phyloP scores from a whole-genome alignment of 805 yeast species.

The Ogataea angusta region DNA sequence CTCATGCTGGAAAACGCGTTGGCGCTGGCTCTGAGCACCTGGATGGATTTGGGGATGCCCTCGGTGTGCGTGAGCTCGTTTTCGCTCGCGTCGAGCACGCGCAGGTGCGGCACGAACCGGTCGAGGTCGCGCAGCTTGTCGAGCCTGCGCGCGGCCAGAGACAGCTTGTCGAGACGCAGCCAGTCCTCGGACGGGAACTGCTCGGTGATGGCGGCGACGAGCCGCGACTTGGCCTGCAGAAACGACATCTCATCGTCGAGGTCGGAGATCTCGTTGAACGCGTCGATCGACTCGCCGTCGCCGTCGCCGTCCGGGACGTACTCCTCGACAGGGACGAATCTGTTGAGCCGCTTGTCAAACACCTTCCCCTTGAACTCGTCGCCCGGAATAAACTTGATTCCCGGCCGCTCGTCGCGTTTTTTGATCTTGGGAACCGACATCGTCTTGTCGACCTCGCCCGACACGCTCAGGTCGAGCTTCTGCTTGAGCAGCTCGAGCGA shows the following conservation, averaged over 20 bases:
- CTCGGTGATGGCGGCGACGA: conserved; percentile 46
- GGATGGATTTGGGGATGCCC: conserved; percentile 42
- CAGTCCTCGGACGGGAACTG: conserved; percentile 40
- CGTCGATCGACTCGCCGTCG: conserved; percentile 14
- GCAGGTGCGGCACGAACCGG: conserved; percentile 42
- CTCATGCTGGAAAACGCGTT: conserved; percentile 42
- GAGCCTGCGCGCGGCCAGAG: conserved; percentile 34
- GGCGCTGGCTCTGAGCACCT: conserved; percentile 36
- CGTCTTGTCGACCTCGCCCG: conserved; percentile 8
- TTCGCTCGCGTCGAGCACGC: conserved; percentile 38
- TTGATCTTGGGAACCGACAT: conserved; percentile 22
- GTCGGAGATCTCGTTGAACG: conserved; percentile 23
- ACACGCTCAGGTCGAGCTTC: conserved; percentile 15
- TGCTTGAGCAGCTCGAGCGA: conserved; percentile 19
- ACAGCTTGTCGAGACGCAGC: conserved; percentile 39
- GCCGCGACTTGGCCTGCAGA: conserved; percentile 41
- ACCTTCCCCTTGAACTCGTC: conserved; percentile 31
- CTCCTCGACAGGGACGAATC: conserved; percentile 24
- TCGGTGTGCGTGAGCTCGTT: conserved; percentile 42
- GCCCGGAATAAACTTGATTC: conserved; percentile 32
- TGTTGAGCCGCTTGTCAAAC: conserved; percentile 27
- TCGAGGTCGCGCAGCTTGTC: conserved; percentile 43
- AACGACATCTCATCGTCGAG: conserved; percentile 40
- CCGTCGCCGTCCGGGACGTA: conserved; percentile 7
- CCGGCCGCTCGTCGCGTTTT: conserved; percentile 16